A percentile compares a stretch with the other conserved stretches of the same genome.
phyloP scores from a whole-genome alignment of 805 yeast species.

The Monosporozyma siamensis region DNA sequence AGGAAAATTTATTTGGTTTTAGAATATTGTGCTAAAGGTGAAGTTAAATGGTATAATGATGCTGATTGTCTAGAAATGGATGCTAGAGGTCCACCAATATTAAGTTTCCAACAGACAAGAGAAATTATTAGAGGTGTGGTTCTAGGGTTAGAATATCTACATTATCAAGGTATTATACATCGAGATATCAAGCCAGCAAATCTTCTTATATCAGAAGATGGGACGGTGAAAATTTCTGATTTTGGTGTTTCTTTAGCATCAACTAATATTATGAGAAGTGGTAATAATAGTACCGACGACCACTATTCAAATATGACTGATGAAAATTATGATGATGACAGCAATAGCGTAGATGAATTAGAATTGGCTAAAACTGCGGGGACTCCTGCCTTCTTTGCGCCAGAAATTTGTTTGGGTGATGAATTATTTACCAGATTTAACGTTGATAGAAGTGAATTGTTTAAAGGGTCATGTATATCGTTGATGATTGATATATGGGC shows the following conservation, averaged over 20 bases:
- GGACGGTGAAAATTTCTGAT: slow-evolving; percentile 82
- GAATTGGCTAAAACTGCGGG: slow-evolving; percentile 96
- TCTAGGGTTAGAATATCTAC: slow-evolving; percentile 83
- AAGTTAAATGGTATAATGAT: slow-evolving; percentile 61
- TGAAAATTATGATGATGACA: slow-evolving; percentile 1
- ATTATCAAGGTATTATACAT: slow-evolving; percentile 85
- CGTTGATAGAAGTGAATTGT: slow-evolving; percentile 17
- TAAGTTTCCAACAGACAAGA: slow-evolving; percentile 58
- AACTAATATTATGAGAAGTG: slow-evolving; percentile 10
- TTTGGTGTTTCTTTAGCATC: slow-evolving; percentile 78
- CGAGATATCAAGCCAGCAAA: slow-evolving; percentile 96
- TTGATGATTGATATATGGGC: slow-evolving; percentile 98
- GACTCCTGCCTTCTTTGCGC: slow-evolving; percentile 94
- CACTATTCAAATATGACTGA: slow-evolving; percentile 1
- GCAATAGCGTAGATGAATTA: slow-evolving; percentile 41
- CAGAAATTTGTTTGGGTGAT: slow-evolving; percentile 70
- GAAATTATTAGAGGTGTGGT: slow-evolving; percentile 75
- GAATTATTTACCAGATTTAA: slow-evolving; percentile 22
- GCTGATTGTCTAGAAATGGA: slow-evolving; percentile 34
- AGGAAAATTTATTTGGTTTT: slow-evolving; percentile 83
- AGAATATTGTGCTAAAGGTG: slow-evolving; percentile 88
- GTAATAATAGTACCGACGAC: slow-evolving; percentile 10
- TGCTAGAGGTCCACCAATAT: slow-evolving; percentile 51
- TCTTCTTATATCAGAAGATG: slow-evolving; percentile 58
- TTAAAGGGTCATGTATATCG: slow-evolving; percentile 48